Evolutionary conservation across 768 basidiomycete genomes (phyloP).

Genomic region (Scleroderma bovista): DNA sequence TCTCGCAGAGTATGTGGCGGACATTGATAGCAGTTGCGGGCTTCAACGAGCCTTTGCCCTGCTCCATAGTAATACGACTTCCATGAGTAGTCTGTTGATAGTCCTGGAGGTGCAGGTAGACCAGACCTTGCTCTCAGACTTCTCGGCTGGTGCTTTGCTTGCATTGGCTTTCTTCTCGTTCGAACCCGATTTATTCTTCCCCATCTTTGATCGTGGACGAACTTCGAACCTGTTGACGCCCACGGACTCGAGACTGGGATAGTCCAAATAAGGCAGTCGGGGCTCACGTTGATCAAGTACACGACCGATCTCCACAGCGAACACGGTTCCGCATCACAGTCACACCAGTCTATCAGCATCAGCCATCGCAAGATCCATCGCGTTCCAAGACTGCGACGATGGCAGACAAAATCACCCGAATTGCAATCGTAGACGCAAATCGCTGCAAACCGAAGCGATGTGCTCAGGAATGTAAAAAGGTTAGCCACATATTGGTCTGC

Average conservation of each 20-base stretch:
- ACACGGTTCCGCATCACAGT: background rate
- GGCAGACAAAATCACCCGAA: constrained; percentile 96
- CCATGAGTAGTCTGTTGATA: background rate
- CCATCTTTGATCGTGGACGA: constrained; percentile 9
- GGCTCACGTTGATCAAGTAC: background rate
- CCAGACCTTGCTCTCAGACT: constrained; percentile 21
- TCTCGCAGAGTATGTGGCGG: constrained; percentile 85
- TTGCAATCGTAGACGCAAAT: constrained; percentile 90
- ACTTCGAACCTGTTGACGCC: too few relatives aligned
- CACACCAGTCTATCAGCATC: background rate
- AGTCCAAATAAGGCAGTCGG: background rate
- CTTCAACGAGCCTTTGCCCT: constrained; percentile 62
- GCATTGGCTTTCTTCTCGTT: constrained; percentile 18
- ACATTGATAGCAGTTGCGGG: constrained; percentile 80
- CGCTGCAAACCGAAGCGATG: constrained; percentile 96
- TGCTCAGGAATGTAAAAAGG: constrained; percentile 98
- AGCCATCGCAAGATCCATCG: background rate
- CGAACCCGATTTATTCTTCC: constrained; percentile 24
- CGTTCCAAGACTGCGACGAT: constrained; percentile 31
- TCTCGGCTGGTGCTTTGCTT: constrained; percentile 15
- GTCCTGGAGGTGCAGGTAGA: background rate
- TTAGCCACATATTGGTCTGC: constrained; percentile 18
- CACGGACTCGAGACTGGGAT: background rate
- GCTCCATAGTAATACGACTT: background rate
- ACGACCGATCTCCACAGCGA: background rate